phyloP scores from a whole-genome alignment of 2,329 filamentous ascomycete genomes.

The Talaromyces sp. region DNA sequence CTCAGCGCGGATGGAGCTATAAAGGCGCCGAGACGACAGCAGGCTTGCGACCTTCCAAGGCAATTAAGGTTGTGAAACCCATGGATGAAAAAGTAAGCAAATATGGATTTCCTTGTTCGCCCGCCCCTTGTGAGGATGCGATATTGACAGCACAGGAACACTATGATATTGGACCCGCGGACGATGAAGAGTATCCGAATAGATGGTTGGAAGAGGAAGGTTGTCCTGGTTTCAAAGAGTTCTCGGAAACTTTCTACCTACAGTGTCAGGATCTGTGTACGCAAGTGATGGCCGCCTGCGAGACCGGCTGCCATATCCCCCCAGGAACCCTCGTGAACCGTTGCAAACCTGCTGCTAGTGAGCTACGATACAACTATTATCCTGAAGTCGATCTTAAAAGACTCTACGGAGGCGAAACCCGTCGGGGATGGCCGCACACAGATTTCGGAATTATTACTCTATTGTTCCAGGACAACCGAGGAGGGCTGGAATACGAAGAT shows the following conservation, averaged over 20 bases:
- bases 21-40: slow-evolving; percentile 2
- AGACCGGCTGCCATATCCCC: background rate
- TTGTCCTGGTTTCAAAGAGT: slow-evolving; percentile 3
- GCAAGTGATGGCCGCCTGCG: slow-evolving; percentile 3
- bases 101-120: background rate
- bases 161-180: slow-evolving; percentile 8
- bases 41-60: background rate
- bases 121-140: background rate
- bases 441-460: slow-evolving; percentile 34
- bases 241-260: slow-evolving; percentile 10
- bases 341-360: slow-evolving; percentile 9
- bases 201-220: slow-evolving; percentile 9
- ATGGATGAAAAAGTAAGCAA: slow-evolving; percentile 1
- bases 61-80: background rate
- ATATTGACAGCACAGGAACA: slow-evolving; percentile 5
- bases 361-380: slow-evolving; percentile 16
- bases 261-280: slow-evolving; percentile 6
- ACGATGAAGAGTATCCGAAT: slow-evolving; percentile 11
- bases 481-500: slow-evolving; percentile 43
- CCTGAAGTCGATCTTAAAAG: slow-evolving; percentile 6
- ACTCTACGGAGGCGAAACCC: slow-evolving; percentile 9
- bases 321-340: background rate
- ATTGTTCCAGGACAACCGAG: slow-evolving; percentile 41
- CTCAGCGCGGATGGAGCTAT: slow-evolving; percentile 5
- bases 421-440: slow-evolving; percentile 15